Evolutionary conservation across 2,329 filamentous ascomycete genomes (phyloP).

Genomic region (Sporothrix inflata): DNA sequence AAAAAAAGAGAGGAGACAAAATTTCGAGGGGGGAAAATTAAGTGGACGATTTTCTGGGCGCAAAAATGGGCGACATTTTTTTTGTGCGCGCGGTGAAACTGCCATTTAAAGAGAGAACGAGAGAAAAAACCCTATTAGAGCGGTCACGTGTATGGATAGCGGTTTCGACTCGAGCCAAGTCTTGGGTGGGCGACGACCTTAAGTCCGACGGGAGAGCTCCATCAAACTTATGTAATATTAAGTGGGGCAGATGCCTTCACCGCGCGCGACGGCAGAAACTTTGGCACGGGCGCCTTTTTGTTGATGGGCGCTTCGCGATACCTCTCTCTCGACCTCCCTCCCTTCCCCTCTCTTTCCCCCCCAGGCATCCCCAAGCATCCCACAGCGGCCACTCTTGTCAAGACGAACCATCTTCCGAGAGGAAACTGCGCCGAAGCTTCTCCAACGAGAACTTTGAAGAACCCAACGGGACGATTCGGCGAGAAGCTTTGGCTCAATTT

Average conservation of each 20-base stretch:
- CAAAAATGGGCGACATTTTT: conserved; percentile 26
- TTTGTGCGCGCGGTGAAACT: conserved; percentile 29
- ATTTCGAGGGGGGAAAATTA: conserved; percentile 28
- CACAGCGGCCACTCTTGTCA: conserved; percentile 26
- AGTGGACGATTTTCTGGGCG: conserved; percentile 22
- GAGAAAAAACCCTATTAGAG: conserved; percentile 26
- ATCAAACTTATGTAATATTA: background rate
- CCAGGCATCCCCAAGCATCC: conserved; percentile 18
- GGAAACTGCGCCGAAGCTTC: conserved; percentile 30
- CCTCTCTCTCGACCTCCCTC: background rate
- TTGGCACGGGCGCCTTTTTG: conserved; percentile 23
- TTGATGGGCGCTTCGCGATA: conserved; percentile 23
- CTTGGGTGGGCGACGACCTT: conserved; percentile 30
- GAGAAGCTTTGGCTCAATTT: conserved; percentile 30
- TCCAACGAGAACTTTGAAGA: conserved; percentile 28
- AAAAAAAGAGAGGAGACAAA: conserved; percentile 12
- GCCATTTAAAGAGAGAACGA: background rate
- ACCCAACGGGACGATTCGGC: background rate
- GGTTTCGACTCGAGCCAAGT: background rate
- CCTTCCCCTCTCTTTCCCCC: background rate
- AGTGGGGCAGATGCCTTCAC: background rate
- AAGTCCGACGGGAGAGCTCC: background rate
- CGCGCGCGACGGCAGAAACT: conserved; percentile 22
- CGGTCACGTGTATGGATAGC: conserved; percentile 26
- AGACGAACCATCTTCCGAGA: conserved; percentile 19